phyloP scores from a whole-genome alignment of 192 early-diverging fungal species.

The Geosiphon pyriformis region DNA sequence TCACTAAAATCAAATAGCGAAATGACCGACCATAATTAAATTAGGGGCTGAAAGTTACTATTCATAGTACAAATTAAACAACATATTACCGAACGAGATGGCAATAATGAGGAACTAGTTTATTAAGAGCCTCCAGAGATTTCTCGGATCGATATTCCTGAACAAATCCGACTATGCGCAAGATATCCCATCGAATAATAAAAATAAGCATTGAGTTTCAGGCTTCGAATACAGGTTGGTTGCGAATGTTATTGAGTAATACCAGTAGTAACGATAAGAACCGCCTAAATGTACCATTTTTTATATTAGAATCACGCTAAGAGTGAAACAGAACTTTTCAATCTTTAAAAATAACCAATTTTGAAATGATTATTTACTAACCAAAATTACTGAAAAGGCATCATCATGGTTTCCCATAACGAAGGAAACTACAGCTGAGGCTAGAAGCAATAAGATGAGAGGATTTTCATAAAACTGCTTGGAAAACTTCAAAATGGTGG shows the following conservation, averaged over 20 bases:
- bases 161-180: constrained; percentile 68
- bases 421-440: constrained; percentile 64
- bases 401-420: constrained; percentile 74
- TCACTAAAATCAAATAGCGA: constrained; percentile 46
- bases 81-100: constrained; percentile 63
- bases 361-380: constrained; percentile 29
- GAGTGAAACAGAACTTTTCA: not conserved
- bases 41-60: no score
- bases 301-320: no score
- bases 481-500: constrained; percentile 64
- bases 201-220: no score
- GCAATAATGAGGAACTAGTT: constrained; percentile 81
- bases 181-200: not conserved
- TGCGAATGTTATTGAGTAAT: not conserved
- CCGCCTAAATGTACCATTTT: constrained; percentile 32
- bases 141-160: constrained; percentile 86
- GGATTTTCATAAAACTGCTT: constrained; percentile 82
- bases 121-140: constrained; percentile 77
- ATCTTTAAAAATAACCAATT: constrained; percentile 1
- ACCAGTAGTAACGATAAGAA: constrained; percentile 42
- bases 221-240: not conserved
- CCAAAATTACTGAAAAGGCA: constrained; percentile 79
- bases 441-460: constrained; percentile 72
- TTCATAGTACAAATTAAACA: not conserved
- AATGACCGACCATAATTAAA: no score